Conservation (phyloP, 306 rosid genomes). For the Cucumis melo region DNA sequence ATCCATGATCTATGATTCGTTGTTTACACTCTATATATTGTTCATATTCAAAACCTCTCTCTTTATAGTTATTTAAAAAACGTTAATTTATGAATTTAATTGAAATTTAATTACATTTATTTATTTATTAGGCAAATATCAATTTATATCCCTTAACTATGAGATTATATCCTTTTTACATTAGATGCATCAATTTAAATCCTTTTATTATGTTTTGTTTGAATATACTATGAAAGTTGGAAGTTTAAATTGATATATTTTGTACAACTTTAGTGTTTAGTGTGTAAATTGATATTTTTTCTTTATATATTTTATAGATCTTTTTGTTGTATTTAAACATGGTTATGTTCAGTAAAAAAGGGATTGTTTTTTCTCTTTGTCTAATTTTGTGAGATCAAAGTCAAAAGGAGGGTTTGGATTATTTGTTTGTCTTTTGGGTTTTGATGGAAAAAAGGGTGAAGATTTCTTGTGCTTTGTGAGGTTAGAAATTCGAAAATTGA, state of each 20-base stretch:
- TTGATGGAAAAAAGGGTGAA: slow-evolving; percentile 20
- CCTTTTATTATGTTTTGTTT: too few relatives aligned
- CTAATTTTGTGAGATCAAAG: neutral
- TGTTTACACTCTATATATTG: neutral
- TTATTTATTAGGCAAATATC: too few relatives aligned
- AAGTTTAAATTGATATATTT: too few relatives aligned
- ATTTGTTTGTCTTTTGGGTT: neutral
- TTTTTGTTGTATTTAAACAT: neutral
- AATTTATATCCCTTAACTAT: too few relatives aligned
- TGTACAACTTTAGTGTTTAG: too few relatives aligned
- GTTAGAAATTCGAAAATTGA: slow-evolving; percentile 14
- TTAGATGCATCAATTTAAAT: too few relatives aligned
- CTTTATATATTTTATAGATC: too few relatives aligned
- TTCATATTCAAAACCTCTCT: neutral
- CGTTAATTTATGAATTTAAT: too few relatives aligned
- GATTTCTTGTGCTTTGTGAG: slow-evolving; percentile 44
- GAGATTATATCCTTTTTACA: too few relatives aligned
- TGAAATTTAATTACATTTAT: too few relatives aligned
- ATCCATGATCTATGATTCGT: slow-evolving; percentile 19
- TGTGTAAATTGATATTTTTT: too few relatives aligned
- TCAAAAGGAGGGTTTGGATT: slow-evolving; percentile 2
- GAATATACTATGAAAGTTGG: too few relatives aligned
- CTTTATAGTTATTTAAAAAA: neutral
- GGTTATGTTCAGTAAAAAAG: neutral
- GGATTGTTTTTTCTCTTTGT: neutral